phyloP scores from a whole-genome alignment of 805 yeast genomes.

The Schwanniomyces polymorphus region DNA sequence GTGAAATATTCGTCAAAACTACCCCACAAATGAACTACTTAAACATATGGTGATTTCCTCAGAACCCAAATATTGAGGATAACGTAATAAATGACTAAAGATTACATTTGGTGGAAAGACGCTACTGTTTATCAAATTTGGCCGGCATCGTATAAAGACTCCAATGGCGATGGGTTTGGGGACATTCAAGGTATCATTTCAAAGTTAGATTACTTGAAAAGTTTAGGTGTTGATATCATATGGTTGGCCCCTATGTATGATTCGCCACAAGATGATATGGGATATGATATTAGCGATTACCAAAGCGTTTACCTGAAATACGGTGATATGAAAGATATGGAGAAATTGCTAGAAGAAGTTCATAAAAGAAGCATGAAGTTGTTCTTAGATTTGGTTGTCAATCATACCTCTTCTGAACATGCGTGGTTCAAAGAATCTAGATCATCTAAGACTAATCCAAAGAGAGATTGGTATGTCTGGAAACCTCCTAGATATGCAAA shows the following conservation, averaged over 20 bases:
- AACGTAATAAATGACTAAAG: constrained; percentile 20
- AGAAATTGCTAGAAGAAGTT: constrained; percentile 43
- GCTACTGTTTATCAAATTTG: constrained; percentile 59
- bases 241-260: constrained; percentile 62
- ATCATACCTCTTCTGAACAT: constrained; percentile 58
- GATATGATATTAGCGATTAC: constrained; percentile 59
- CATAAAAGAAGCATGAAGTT: constrained; percentile 53
- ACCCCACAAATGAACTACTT: too few relatives aligned
- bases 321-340: constrained; percentile 56
- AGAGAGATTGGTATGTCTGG: too few relatives aligned
- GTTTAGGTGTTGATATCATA: constrained; percentile 49
- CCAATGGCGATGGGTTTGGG: constrained; percentile 60
- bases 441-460: too few relatives aligned
- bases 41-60: too few relatives aligned
- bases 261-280: constrained; percentile 64
- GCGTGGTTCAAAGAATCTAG: constrained; percentile 59
- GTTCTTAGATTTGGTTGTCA: constrained; percentile 56
- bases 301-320: constrained; percentile 50
- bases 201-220: constrained; percentile 50
- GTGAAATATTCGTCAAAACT: too few relatives aligned
- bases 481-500: too few relatives aligned
- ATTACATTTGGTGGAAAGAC: constrained; percentile 53
- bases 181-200: constrained; percentile 56
- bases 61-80: too few relatives aligned
- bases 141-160: constrained; percentile 61